Percentiles rank a stretch among this genome's conserved stretches.
phyloP scores from a whole-genome alignment of 1,284 basidiomycete genomes.

The Anthracocystis walkeri region DNA sequence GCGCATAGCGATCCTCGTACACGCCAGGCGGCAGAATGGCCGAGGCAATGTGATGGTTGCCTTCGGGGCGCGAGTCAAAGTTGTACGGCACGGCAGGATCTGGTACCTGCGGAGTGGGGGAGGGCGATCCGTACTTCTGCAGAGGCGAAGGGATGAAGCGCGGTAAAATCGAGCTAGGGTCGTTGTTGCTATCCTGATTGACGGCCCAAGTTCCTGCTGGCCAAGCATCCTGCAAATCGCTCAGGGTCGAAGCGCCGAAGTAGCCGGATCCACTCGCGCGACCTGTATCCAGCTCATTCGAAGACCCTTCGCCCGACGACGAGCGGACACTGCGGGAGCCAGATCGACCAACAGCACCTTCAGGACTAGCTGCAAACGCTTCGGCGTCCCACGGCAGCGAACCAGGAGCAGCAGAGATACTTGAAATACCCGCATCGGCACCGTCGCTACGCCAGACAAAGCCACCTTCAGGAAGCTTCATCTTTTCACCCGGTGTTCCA shows the following conservation, averaged over 20 bases:
- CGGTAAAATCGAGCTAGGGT: conserved; percentile 26
- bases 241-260: conserved; percentile 45
- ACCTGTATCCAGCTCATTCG: conserved; percentile 35
- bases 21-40: conserved; percentile 52
- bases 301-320: conserved; percentile 34
- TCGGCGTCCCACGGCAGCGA: conserved; percentile 41
- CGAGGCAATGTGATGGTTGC: conserved; percentile 20
- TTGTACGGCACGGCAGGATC: conserved; percentile 28
- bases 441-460: conserved; percentile 58
- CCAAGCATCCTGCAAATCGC: conserved; percentile 51
- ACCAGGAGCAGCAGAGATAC: conserved; percentile 21
- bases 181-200: conserved; percentile 38
- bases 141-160: conserved; percentile 47
- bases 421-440: conserved; percentile 35
- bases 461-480: conserved; percentile 54
- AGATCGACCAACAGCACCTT: conserved; percentile 17
- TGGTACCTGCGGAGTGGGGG: conserved; percentile 19
- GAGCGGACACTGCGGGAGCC: conserved; percentile 30
- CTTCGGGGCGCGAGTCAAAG: conserved; percentile 31
- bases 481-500: conserved; percentile 29
- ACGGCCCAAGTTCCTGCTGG: conserved; percentile 43
- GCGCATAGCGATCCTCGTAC: conserved; percentile 50
- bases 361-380: conserved; percentile 43
- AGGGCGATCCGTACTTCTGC: conserved; percentile 39
- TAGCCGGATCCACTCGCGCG: conserved; percentile 14